These are phyloP conservation scores for Fusarium dimerum DNA, from an alignment of 2,329 filamentous ascomycete species.

Conservation along the genomic window DNA sequence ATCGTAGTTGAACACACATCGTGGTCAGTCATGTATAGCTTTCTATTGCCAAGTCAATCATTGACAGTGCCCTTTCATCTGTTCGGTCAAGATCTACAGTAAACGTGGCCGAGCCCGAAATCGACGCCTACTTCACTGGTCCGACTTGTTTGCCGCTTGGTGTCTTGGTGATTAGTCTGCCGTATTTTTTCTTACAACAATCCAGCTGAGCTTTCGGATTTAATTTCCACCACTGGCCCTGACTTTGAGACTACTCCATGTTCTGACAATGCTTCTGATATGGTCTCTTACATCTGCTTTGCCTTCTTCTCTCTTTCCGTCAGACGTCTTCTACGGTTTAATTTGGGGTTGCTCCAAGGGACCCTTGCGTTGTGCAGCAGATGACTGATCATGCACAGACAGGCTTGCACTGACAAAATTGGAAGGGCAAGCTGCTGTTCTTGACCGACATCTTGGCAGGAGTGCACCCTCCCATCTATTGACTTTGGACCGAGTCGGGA, in stretches of 20 bases:
- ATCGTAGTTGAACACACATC: too few species aligned
- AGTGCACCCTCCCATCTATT: background rate
- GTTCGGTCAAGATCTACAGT: background rate
- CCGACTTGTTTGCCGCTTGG: conserved; percentile 8
- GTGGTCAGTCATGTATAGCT: background rate
- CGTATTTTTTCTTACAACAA: conserved; percentile 6
- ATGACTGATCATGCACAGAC: background rate
- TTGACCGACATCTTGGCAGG: conserved; percentile 1
- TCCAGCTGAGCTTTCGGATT: conserved; percentile 4
- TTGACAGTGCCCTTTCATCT: background rate
- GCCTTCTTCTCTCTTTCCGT: conserved; percentile 3
- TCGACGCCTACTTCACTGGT: conserved; percentile 3
- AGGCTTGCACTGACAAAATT: background rate
- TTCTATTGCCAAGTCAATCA: conserved; percentile 2
- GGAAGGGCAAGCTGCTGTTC: background rate
- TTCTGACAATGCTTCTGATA: background rate
- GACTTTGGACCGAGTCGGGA: background rate
- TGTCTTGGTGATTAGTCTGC: conserved; percentile 1
- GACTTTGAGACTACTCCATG: conserved; percentile 14
- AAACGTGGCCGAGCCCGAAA: conserved; percentile 3
- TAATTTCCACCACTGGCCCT: conserved; percentile 28
- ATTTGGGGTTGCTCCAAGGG: background rate
- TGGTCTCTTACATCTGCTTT: background rate
- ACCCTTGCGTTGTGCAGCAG: background rate
- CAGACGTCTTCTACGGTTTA: background rate